Evolutionary conservation across 1,284 basidiomycete species (phyloP).

Genomic region (Xerocomus alliaceus): DNA sequence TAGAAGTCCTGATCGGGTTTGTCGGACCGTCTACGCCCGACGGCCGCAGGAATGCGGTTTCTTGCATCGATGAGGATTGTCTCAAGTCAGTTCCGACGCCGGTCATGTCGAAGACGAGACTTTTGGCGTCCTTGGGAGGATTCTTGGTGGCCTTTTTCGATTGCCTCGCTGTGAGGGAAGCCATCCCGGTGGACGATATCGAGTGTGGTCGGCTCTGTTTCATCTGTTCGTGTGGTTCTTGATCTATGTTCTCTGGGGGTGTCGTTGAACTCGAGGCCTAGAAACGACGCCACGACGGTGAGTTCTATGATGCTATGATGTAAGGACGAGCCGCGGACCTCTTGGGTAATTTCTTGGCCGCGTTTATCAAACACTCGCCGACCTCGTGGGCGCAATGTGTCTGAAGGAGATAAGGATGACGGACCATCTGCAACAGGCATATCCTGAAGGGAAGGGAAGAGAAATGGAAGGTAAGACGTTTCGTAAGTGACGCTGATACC

Average conservation of each 20-base stretch:
- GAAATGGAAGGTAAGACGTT: conserved; percentile 73
- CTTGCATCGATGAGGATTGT: conserved; percentile 26
- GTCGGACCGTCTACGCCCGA: conserved; percentile 28
- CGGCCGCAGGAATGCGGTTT: conserved; percentile 28
- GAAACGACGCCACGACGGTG: conserved; percentile 26
- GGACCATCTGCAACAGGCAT: conserved; percentile 32
- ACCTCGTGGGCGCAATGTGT: conserved; percentile 48
- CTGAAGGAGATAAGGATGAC: conserved; percentile 48
- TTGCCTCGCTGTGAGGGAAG: conserved; percentile 36
- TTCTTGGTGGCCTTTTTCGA: conserved; percentile 28
- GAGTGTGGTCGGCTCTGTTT: conserved; percentile 28
- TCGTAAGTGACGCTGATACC: conserved; percentile 57
- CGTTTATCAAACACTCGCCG: conserved; percentile 50
- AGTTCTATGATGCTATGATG: conserved; percentile 27
- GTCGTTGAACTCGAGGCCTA: conserved; percentile 25
- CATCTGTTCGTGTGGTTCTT: conserved; percentile 18
- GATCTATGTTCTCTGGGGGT: conserved; percentile 15
- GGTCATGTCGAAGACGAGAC: conserved; percentile 57
- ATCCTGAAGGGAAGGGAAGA: conserved; percentile 54
- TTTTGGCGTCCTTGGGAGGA: conserved; percentile 52
- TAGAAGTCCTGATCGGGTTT: conserved; percentile 13
- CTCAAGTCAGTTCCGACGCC: conserved; percentile 55
- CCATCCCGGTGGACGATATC: conserved; percentile 21
- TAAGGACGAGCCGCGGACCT: conserved; percentile 35
- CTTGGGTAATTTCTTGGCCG: conserved; percentile 46